Base-by-base conservation (phyloP, 768 basidiomycete genomes). In the Naematelia aurantialba region DNA sequence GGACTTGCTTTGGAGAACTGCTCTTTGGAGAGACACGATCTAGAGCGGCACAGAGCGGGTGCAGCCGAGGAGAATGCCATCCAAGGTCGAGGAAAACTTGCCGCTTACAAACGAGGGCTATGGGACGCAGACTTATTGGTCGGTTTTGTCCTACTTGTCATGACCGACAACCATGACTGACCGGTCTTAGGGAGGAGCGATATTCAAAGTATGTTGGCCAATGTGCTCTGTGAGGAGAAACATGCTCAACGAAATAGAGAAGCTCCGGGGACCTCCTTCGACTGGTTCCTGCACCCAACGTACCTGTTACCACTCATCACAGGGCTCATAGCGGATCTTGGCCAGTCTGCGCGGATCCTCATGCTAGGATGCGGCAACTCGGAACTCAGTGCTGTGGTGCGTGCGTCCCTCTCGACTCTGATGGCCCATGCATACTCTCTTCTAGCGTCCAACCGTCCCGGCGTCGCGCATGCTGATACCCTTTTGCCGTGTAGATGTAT, bases 331-430 rank as follows among this genome's bases (percentile, higher is more conserved):
- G 51, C 57, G 51, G 60, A 68, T 26, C 29, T 65, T 56, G 63
- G 66, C 47, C 71, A 70, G 31, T 44, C 47, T 3, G 58, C 59
- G 13, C 30, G 72, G 25, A 67, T 76, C 2, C 51, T 76, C 44
- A 76, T 74, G 73, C 63, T 76, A 8, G 75, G 75, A 45, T 76
- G 75, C 53, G 75, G 75, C 4, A 76, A 76, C 55, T 70, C 72
- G 17, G 52, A 58, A 2, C 53, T 78, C 22, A 67, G 72, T 11
- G 76, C 77, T 61, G 67, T 66, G 49, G 69, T 73, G 50, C 49
- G 69, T 62, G n/a, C 4, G 3, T 13, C 25, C 5, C 14, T 50
- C 13, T 27, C 17, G 12, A 19, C 17, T 52, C 29, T 31, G 34
- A 5, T 11, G 31, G 17, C 52, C 11, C 10, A 49, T 19, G 10